phyloP scores from a whole-genome alignment of 805 yeast species.

The Kockiozyma suomiensis region DNA sequence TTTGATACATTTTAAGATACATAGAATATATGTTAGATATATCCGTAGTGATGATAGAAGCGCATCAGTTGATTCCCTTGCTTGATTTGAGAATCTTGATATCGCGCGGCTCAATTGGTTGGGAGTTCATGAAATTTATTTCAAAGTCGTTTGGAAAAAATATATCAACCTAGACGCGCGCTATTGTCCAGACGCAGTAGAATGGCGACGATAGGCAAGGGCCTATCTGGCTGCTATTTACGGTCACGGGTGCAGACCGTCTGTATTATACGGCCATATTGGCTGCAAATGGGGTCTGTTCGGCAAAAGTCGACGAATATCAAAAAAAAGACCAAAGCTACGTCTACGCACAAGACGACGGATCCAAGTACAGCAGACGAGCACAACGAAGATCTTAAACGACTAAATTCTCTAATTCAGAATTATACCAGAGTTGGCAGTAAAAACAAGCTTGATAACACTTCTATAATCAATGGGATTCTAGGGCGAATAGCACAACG shows the following conservation, averaged over 20 bases:
- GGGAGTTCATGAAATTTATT: not conserved
- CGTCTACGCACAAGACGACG: not conserved
- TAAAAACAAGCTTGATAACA: constrained; percentile 1
- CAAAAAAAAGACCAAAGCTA: not conserved
- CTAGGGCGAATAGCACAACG: constrained; percentile 12
- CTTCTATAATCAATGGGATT: constrained; percentile 11
- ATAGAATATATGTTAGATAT: no score
- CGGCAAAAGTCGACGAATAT: not conserved
- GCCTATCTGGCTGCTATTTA: no score
- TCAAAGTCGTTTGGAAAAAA: not conserved
- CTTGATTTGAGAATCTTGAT: no score
- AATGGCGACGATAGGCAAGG: no score
- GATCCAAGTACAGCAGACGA: not conserved
- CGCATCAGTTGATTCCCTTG: no score
- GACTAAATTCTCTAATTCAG: not conserved
- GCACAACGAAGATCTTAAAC: not conserved
- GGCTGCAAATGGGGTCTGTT: not conserved
- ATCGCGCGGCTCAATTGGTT: not conserved
- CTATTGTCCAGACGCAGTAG: not conserved
- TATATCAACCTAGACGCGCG: not conserved
- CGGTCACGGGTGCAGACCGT: not conserved
- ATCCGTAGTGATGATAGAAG: no score
- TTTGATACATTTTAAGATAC: no score
- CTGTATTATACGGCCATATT: not conserved
- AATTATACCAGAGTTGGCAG: not conserved